Evolutionary conservation across 805 yeast species (phyloP), one percentile per base, ranked within the genome.

Genomic region (Starmerella bacillaris): DNA sequence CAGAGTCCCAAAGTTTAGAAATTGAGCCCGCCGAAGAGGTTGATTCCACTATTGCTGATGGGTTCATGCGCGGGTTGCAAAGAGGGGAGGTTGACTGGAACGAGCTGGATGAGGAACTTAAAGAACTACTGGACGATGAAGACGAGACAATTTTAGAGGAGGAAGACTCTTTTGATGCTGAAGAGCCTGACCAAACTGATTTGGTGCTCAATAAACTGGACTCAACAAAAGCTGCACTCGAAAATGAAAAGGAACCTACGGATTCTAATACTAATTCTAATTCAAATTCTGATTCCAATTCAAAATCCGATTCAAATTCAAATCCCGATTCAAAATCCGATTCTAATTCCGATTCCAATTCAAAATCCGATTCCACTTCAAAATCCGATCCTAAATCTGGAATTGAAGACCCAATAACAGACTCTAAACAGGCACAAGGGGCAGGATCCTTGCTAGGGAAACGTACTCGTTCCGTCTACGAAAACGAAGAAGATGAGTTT

Each of bases 81-180:
- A 43, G 51, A 8, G 53, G 51, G 16, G 51, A 49, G 19, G 60
- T 67, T 38, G 67, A 68, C 45, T 63, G 70, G 53, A 51, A 48
- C 32, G 70, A 64, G 15, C 67, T 70, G 17, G 63, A 64, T 43
- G 66, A 66, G 35, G 75, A 70, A 45, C 65, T 69, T 17, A 70
- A 67, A 35, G 74, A 68, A 40, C 65, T 69, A 41, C 52, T 58
- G 42, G 50, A 44, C n/a, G 49, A 38, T 18, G 58, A 50, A 11
- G 55, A 49, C 18, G 52, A 42, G 21, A 38, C 26, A 2, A 57
- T 42, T 16, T 51, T 40, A 3, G 37, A 36, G 26, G 37, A 27
- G 8, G 48, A 35, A 8, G 39, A 27, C 17, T 33, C 24, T 12
- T 9, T 22, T 12, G 24, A 22, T n/a, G n/a, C n/a, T n/a, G n/a